A percentile compares a stretch with the other conserved stretches of the same genome.
Conservation (phyloP, 148 eudicot genomes). For the Dianthus caryophyllus region DNA sequence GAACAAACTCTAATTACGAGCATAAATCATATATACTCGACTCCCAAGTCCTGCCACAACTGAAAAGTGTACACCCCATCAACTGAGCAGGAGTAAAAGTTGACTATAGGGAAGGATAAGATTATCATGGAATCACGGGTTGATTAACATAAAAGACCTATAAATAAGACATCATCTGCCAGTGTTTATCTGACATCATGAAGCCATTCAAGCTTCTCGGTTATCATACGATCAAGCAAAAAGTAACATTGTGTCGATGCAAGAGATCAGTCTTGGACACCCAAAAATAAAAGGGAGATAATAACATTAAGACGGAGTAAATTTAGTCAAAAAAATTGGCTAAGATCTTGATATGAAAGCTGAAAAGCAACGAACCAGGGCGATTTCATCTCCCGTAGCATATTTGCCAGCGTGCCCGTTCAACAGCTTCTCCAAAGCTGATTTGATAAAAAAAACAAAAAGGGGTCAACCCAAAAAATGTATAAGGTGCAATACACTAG, state of each 20-base stretch:
- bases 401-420: conserved; percentile 65
- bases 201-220: not conserved
- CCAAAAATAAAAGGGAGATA: not conserved
- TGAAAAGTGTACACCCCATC: too few species aligned
- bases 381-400: conserved; percentile 89
- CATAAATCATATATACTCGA: too few species aligned
- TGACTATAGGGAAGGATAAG: too few species aligned
- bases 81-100: too few species aligned
- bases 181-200: not conserved
- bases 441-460: conserved; percentile 13
- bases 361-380: conserved; percentile 44
- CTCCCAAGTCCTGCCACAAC: too few species aligned
- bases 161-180: not conserved
- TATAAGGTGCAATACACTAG: not conserved
- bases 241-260: not conserved
- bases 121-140: too few species aligned
- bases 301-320: not conserved
- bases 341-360: not conserved
- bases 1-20: too few species aligned
- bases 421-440: conserved; percentile 82
- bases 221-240: not conserved
- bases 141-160: not conserved
- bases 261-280: not conserved
- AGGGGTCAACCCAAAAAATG: not conserved
- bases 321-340: not conserved